Evolutionary conservation across 768 basidiomycete species (phyloP), one percentile per base, ranked within the genome.

Genomic region (Rhodotorula sphaerocarpa): DNA sequence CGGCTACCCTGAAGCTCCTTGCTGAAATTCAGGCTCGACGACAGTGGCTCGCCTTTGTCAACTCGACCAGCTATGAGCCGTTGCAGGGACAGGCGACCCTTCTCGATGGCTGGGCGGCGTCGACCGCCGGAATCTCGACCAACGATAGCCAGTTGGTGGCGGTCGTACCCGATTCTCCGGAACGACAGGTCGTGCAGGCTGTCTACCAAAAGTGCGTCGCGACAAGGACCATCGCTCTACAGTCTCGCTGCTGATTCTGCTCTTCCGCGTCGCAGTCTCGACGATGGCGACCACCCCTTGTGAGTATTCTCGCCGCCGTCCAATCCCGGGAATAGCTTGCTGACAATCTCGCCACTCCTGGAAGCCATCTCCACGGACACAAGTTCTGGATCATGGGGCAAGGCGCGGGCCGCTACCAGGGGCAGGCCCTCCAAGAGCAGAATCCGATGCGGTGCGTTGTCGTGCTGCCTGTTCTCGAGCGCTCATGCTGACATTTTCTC

Each of bases 391-490:
- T 79, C 42, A 71, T 79, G 42, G 77, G 75, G 5, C 72, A 71
- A 42, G 79, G 77, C 10, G 66, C 66, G 16, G 79, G 79, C 1
- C 55, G 60, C 15, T 79, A 78, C 60, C 56, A 68, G 36, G 69
- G 64, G 42, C 73, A 59, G 72, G 61, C 65, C 27, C 39, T 80
- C 52, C 75, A 73, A 44, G 72, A 73, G 50, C 73, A 58, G 59
- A 76, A 79, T 55, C 76, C 79, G 12, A 73, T 79, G 59, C 73
- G 74, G 67, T 73, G 10, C 36, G 16, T 39, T 39, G 10, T 9
- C 36, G 36, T 39, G 16, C 36, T 16, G 36, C 36, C 16, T 16
- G 9, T 39, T 39, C 16, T 39, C n/a, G n/a, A n/a, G n/a, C n/a
- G 36, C 36, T 39, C 36, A 16, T 16, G 36, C 36, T 39, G n/a